Conservation (phyloP, 306 rosid species). For the Fragaria nilgerrensis region DNA sequence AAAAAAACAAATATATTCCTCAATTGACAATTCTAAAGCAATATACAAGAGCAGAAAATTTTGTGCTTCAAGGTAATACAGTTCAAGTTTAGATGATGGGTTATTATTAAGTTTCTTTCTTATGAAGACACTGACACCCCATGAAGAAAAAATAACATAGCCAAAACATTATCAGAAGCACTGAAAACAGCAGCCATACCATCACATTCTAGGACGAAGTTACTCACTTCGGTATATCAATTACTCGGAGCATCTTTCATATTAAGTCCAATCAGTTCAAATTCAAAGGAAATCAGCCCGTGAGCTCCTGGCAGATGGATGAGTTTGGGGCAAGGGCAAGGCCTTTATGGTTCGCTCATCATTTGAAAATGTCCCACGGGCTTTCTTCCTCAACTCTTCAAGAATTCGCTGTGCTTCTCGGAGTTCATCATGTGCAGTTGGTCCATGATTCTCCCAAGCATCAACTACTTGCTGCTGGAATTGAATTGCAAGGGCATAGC, state of each 20-base stretch:
- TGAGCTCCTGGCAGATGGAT: constrained; percentile 36
- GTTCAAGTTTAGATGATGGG: neutral
- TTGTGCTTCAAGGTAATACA: neutral
- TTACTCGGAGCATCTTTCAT: neutral
- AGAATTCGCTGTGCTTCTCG: constrained; percentile 65
- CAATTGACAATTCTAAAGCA: neutral
- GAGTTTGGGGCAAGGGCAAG: constrained; percentile 55
- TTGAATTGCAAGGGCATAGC: constrained; percentile 72
- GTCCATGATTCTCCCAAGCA: constrained; percentile 96
- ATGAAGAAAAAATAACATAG: neutral
- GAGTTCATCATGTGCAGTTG: constrained; percentile 67
- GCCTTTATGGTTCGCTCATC: constrained; percentile 49
- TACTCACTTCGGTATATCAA: neutral
- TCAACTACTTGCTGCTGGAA: constrained; percentile 81
- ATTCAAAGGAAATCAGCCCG: constrained; percentile 25
- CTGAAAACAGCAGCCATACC: constrained; percentile 1
- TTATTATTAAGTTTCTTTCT: neutral
- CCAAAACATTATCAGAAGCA: neutral
- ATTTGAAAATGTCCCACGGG: constrained; percentile 38
- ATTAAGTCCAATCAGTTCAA: constrained; percentile 1
- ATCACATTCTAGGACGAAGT: neutral
- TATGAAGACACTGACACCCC: neutral
- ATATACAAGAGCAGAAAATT: neutral
- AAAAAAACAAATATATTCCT: neutral
- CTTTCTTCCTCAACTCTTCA: constrained; percentile 59